Base-by-base conservation (phyloP, 768 basidiomycete genomes). In the Tulasnella sp. region DNA sequence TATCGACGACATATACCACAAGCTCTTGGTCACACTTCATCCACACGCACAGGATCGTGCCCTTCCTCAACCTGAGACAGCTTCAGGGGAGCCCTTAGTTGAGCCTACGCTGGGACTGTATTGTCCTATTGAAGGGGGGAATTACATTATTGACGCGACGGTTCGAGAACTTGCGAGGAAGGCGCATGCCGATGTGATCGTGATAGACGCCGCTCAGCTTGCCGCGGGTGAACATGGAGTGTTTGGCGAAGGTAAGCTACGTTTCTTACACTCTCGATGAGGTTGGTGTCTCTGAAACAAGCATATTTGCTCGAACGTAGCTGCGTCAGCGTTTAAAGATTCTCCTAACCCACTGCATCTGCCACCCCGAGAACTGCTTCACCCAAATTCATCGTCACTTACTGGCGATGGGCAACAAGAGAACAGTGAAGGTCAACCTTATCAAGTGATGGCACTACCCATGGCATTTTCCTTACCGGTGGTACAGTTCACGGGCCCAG, bases 61-160 rank as follows among this genome's bases (percentile, higher is more conserved):
- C 11, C 74, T 81, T 32, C 29, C 24, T 24, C 34, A 56, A 26
- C 30, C 27, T 17, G 50, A 50, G 15, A 47, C 0, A 84, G 83
- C 70, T 61, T 67, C 77, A 4, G 80, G 78, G 15, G 24, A 44
- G 15, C 74, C 80, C 26, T 77, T 79, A 0, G 66, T 80, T 29
- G 90, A 93, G 68, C 91, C 91, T 3, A 88, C 87, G 0, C 73
- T 94, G n/a, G 87, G 82, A 0, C 71, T 94, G 3, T 91, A 88
- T 70, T 90, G 87, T 64, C 94, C 93, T 4, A 84, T 90, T 61
- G 85, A 87, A 69, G 93, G 93, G 32, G 90, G 88, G 4, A 85
- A 90, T 63, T 83, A 86, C 68, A 77, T 93, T 23, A 76, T 93
- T 21, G 85, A 87, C 67, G 80, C 82, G 19, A 87, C 90, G 2